Percentiles rank a stretch among this genome's conserved stretches.
These are phyloP conservation scores for Przewalskia tangutica DNA, from an alignment of 257 asterid species.

Conservation along the genomic window DNA sequence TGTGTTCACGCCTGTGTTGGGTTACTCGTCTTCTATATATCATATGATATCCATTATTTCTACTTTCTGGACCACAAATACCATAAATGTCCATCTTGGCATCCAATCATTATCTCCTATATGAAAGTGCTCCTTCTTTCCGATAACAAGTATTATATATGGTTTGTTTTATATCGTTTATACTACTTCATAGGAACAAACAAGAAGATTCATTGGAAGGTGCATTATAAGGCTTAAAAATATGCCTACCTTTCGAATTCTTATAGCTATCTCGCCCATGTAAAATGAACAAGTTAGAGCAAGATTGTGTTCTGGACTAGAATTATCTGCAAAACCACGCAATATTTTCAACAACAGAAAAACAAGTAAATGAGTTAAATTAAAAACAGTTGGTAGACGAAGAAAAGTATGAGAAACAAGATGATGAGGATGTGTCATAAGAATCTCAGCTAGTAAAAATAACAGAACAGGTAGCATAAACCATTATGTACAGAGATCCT, in stretches of 20 bases:
- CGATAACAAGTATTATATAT: background rate
- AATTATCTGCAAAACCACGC: slow-evolving; percentile 43
- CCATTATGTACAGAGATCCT: background rate
- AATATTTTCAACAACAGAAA: background rate
- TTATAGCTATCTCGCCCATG: slow-evolving; percentile 90
- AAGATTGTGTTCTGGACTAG: slow-evolving; percentile 87
- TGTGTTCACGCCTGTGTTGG: background rate
- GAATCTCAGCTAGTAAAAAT: background rate
- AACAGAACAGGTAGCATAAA: background rate
- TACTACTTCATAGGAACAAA: background rate
- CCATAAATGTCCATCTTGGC: background rate
- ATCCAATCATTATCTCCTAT: background rate
- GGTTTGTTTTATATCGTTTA: background rate
- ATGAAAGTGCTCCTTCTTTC: background rate
- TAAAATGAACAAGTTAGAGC: slow-evolving; percentile 59
- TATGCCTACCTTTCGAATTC: slow-evolving; percentile 63
- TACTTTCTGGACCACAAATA: background rate
- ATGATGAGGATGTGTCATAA: background rate
- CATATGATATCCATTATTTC: background rate
- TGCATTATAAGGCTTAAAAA: background rate
- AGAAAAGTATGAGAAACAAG: background rate
- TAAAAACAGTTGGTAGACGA: background rate
- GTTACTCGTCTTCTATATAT: background rate
- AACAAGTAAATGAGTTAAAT: background rate
- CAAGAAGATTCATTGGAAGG: background rate